Base-by-base conservation (phyloP, 129 eudicot species). In the Escallonia herrerae region DNA sequence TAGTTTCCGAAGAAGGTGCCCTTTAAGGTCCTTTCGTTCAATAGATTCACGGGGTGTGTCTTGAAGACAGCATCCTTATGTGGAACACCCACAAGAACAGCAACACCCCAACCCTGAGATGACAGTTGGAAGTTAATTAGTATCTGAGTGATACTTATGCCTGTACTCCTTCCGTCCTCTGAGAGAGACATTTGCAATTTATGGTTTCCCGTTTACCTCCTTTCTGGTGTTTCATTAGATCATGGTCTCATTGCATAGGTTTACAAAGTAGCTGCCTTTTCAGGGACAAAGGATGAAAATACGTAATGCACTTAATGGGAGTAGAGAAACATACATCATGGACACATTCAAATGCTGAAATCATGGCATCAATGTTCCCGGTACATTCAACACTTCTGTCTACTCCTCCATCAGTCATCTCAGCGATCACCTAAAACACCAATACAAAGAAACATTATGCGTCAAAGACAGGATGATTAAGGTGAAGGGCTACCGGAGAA, bases 41-140 rank as follows among this genome's bases (percentile, higher is more conserved):
- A 57, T 15, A 72, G 7, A 72, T 72, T 72, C 45, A 72, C 64
- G 5, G 76, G 76, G 7, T 65, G 56, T 0, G 76, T 72, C 57
- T 52, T 72, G 40, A 72, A 72, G 6, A 41, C 76, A 37, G 43
- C 76, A 72, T 72, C 76, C 54, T 72, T 72, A 58, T 66, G 47
- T 2, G 77, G 77, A 15, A 72, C 77, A 9, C 77, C 77, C 38
- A 65, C 68, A 6, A 72, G 77, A 14, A 72, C 77, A 46, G 77
- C 77, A 51, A 72, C 77, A 22, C 77, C 77, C 77, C 77, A 72
- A 8, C 77, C 77, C 77, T 66, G 44, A 60, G 46, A 53, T 53
- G 39, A 22, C 3, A 51, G 7, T 7, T 51, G 13, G 4, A 51
- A 45, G 49, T 45, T 45, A 5, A 45, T 8, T 45, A 45, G 49